A percentile compares a stretch with the other conserved stretches of the same genome.
These are phyloP conservation scores for Mycocentrospora acerina DNA, from an alignment of 2,329 filamentous ascomycete genomes.

Conservation along the genomic window DNA sequence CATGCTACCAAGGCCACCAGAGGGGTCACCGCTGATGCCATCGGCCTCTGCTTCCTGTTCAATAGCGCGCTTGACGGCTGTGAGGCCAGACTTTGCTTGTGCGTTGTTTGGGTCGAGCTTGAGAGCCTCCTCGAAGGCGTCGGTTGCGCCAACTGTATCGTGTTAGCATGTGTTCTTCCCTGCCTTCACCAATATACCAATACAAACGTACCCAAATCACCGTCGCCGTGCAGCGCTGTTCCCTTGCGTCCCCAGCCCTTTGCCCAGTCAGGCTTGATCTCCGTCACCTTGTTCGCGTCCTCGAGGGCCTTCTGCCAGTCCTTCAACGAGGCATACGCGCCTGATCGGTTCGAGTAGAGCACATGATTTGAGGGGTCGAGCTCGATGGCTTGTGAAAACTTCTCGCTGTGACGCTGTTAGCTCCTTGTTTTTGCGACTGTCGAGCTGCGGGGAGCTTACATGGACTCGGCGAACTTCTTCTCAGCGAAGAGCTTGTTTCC, in stretches of 20 bases:
- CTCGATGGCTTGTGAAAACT: slow-evolving; percentile 91
- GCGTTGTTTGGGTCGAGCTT: slow-evolving; percentile 91
- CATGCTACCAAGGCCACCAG: slow-evolving; percentile 80
- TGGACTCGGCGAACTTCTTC: slow-evolving; percentile 93
- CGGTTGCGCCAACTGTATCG: slow-evolving; percentile 68
- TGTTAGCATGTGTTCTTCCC: slow-evolving; percentile 14
- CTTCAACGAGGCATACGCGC: slow-evolving; percentile 81
- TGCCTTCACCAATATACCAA: background rate
- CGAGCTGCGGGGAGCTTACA: slow-evolving; percentile 63
- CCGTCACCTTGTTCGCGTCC: slow-evolving; percentile 89
- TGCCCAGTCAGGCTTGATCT: slow-evolving; percentile 96
- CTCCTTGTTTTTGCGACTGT: slow-evolving; percentile 4
- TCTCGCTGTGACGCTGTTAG: slow-evolving; percentile 62
- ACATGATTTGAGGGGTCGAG: slow-evolving; percentile 90
- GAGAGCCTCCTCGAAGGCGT: slow-evolving; percentile 92
- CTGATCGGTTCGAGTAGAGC: slow-evolving; percentile 96
- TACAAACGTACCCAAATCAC: slow-evolving; percentile 72
- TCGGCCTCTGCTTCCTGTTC: slow-evolving; percentile 70
- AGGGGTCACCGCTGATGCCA: slow-evolving; percentile 64
- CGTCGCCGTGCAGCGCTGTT: slow-evolving; percentile 81
- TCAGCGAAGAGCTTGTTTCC: slow-evolving; percentile 98
- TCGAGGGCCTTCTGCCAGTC: slow-evolving; percentile 81
- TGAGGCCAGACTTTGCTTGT: slow-evolving; percentile 85
- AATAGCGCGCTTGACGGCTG: slow-evolving; percentile 84
- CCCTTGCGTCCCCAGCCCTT: slow-evolving; percentile 96